Conservation (phyloP, 345 rosid species). For the Eucalyptus microcorys region DNA sequence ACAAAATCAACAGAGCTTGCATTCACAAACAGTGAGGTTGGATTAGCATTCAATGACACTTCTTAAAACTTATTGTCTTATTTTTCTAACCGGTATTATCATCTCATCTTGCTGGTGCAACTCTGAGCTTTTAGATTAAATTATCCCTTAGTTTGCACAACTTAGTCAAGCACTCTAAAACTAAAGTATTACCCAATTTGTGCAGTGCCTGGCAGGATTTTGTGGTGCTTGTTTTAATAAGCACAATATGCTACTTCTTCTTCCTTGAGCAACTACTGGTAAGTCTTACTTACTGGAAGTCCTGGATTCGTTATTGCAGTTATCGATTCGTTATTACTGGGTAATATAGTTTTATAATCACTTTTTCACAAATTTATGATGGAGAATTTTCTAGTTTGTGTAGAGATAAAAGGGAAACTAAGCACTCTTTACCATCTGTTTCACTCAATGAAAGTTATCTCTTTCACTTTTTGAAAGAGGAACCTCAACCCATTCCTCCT, state of each 20-base stretch:
- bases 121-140: neutral
- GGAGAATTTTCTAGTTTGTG: neutral
- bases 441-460: neutral
- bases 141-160: neutral
- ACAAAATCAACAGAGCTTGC: conserved; percentile 26
- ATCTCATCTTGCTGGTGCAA: neutral
- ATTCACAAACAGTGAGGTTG: conserved; percentile 49
- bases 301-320: neutral
- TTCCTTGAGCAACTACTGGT: conserved; percentile 93
- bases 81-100: neutral
- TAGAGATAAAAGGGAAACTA: neutral
- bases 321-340: too few species aligned
- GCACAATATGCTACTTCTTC: conserved; percentile 91
- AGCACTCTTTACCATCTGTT: neutral
- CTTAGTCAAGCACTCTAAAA: neutral
- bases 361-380: neutral
- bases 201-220: conserved; percentile 96
- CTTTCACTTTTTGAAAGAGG: neutral
- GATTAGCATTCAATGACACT: neutral
- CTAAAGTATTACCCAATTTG: neutral
- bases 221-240: conserved; percentile 81
- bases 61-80: neutral
- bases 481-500: neutral
- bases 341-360: neutral
- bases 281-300: conserved; percentile 1